Evolutionary conservation across 768 basidiomycete genomes (phyloP).

Genomic region (Lactarius deliciosus): DNA sequence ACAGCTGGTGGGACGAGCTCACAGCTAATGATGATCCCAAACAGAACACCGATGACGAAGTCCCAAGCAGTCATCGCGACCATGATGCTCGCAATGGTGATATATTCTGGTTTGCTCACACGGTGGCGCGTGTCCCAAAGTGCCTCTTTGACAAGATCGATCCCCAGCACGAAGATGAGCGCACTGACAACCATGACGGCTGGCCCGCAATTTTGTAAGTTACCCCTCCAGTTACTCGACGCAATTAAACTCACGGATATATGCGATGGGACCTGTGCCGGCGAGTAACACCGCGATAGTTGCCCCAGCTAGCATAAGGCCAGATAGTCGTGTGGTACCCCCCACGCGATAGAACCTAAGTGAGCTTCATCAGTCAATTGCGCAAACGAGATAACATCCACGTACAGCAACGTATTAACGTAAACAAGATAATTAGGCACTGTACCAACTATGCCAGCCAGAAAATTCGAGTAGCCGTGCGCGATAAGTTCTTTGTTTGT

Average conservation of each 20-base stretch:
- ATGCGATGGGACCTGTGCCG: slow-evolving; percentile 89
- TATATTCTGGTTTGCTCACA: slow-evolving; percentile 79
- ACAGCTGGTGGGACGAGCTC: slow-evolving; percentile 33
- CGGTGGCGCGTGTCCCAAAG: slow-evolving; percentile 93
- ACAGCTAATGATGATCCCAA: slow-evolving; percentile 92
- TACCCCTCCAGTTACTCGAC: neutral
- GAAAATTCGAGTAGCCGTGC: slow-evolving; percentile 89
- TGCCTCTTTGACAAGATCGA: slow-evolving; percentile 94
- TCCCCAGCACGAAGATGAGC: slow-evolving; percentile 90
- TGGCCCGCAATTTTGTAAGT: slow-evolving; percentile 34
- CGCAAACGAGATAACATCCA: neutral
- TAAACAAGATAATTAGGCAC: slow-evolving; percentile 91
- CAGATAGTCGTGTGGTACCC: slow-evolving; percentile 78
- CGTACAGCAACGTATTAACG: slow-evolving; percentile 59
- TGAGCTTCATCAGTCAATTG: slow-evolving; percentile 27
- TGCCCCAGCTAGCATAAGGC: slow-evolving; percentile 78
- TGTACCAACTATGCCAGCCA: slow-evolving; percentile 76
- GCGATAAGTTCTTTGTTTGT: slow-evolving; percentile 91
- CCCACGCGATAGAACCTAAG: slow-evolving; percentile 88
- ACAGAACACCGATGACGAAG: slow-evolving; percentile 90
- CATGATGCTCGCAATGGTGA: slow-evolving; percentile 84
- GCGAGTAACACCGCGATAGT: slow-evolving; percentile 71
- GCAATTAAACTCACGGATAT: slow-evolving; percentile 64
- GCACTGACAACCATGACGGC: slow-evolving; percentile 91
- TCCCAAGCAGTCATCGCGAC: slow-evolving; percentile 93